Evolutionary conservation across 352 stramenopile genomes (phyloP).

Genomic region (Globisporangium nunn): DNA sequence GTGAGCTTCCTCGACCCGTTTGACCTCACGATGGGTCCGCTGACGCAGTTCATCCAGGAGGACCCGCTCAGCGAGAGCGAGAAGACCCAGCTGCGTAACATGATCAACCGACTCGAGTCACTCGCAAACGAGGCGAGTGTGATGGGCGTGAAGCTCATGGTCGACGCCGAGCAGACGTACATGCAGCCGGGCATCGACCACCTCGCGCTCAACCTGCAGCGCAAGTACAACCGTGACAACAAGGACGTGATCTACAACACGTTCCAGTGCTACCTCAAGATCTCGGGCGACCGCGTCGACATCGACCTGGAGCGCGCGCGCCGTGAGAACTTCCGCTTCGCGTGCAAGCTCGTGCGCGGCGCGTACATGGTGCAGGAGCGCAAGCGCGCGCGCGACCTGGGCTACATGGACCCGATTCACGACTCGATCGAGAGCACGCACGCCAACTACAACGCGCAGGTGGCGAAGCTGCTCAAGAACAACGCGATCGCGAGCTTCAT

Average conservation of each 20-base stretch:
- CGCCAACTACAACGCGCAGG: slow-evolving; percentile 88
- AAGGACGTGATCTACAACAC: slow-evolving; percentile 94
- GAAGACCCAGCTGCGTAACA: slow-evolving; percentile 88
- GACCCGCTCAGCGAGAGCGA: slow-evolving; percentile 77
- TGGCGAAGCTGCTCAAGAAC: slow-evolving; percentile 87
- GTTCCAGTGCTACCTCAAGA: slow-evolving; percentile 98
- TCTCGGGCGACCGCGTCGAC: slow-evolving; percentile 81
- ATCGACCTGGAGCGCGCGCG: slow-evolving; percentile 91
- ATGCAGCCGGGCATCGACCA: slow-evolving; percentile 98
- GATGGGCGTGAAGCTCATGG: slow-evolving; percentile 90
- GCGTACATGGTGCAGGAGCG: slow-evolving; percentile 98
- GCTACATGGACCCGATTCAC: slow-evolving; percentile 90
- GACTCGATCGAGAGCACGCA: slow-evolving; percentile 92
- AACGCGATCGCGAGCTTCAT: slow-evolving; percentile 92
- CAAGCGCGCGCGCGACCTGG: slow-evolving; percentile 80
- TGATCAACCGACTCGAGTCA: slow-evolving; percentile 81
- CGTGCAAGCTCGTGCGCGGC: slow-evolving; percentile 96
- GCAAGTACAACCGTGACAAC: slow-evolving; percentile 86
- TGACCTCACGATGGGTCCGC: slow-evolving; percentile 82
- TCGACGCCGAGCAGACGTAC: slow-evolving; percentile 97
- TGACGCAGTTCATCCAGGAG: slow-evolving; percentile 84
- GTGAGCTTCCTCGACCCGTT: slow-evolving; percentile 89
- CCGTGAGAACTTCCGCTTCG: slow-evolving; percentile 90
- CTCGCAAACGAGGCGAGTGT: slow-evolving; percentile 66
- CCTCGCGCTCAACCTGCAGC: slow-evolving; percentile 80